Evolutionary conservation across 1,284 basidiomycete species (phyloP), one percentile per base, ranked within the genome.

Genomic region (Leccinum fallax): DNA sequence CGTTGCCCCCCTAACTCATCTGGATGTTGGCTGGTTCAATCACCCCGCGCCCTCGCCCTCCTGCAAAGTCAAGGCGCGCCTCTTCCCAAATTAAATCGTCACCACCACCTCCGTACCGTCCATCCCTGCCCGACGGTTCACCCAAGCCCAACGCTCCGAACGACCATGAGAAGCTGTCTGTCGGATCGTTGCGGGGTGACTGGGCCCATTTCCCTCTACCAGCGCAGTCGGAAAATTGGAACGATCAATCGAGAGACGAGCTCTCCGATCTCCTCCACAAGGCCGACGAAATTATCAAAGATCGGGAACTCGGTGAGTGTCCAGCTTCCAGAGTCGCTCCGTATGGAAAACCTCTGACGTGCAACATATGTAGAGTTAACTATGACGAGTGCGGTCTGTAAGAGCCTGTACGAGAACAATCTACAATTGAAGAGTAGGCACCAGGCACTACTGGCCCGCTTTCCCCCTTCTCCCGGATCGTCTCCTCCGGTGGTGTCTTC

Each of bases 201-300:
- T 65, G 67, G 65, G 2, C 60, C 16, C 58, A 16, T 28, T 43
- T 64, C 5, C 53, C 67, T 13, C 59, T 65, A 52, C 58, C 68
- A 4, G 53, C 63, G 0, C 71, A 76, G 60, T 72, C 77, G 74
- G 64, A 82, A 79, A 53, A 84, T 79, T 78, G 87, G 72, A 81
- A 82, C 64, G 86, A 86, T 63, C 81, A 79, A 68, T 90, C 88
- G n/a, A 80, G 85, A 48, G 88, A 88, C 64, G 91, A 93, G 67
- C 81, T 93, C 52, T 83, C 85, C 9, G 81, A 82, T 43, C 77
- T 92, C 46, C 81, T 93, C 40, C 74, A 84, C 48, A 86, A 86
- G 71, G 91, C 89, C 2, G 88, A 89, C 63, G 82, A 79, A 60
- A 78, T 93, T 53, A 93, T 95, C 64, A 88, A 85, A 69, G 86